Conservation (phyloP, 768 basidiomycete genomes). For the Kwoniella sp. region DNA sequence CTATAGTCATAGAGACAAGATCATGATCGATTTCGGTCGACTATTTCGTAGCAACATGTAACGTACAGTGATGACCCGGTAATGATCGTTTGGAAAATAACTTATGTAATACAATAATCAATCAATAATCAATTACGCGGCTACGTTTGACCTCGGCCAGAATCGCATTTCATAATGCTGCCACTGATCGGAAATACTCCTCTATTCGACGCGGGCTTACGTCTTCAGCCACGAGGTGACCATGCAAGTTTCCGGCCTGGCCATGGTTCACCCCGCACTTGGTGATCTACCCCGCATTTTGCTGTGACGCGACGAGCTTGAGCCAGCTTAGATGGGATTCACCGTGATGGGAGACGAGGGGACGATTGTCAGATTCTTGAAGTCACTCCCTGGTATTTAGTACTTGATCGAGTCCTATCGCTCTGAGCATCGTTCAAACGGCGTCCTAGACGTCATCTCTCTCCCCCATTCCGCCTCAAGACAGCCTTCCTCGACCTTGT, state of each 20-base stretch:
- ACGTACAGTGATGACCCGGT: background rate
- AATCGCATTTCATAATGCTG: conserved; percentile 5
- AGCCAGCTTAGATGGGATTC: background rate
- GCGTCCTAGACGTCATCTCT: background rate
- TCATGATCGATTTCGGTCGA: conserved; percentile 1
- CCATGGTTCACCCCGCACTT: too few relatives aligned
- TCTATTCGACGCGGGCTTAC: background rate
- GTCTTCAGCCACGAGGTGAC: background rate
- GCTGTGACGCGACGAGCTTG: background rate
- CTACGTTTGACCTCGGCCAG: conserved; percentile 7
- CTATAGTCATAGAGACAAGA: background rate
- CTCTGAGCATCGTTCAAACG: too few relatives aligned
- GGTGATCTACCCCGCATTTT: conserved; percentile 1
- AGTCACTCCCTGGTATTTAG: too few relatives aligned
- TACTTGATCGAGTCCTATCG: too few relatives aligned
- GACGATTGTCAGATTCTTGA: too few relatives aligned
- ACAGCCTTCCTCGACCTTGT: background rate
- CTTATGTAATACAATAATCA: too few relatives aligned
- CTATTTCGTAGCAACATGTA: background rate
- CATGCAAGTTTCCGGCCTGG: too few relatives aligned
- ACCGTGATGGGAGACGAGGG: too few relatives aligned
- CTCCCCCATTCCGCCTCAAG: background rate
- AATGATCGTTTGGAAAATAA: too few relatives aligned
- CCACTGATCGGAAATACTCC: background rate
- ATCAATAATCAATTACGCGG: conserved; percentile 15